phyloP scores from a whole-genome alignment of 2,329 filamentous ascomycete genomes.

The Ophiocordyceps polyrhachis-furcata region DNA sequence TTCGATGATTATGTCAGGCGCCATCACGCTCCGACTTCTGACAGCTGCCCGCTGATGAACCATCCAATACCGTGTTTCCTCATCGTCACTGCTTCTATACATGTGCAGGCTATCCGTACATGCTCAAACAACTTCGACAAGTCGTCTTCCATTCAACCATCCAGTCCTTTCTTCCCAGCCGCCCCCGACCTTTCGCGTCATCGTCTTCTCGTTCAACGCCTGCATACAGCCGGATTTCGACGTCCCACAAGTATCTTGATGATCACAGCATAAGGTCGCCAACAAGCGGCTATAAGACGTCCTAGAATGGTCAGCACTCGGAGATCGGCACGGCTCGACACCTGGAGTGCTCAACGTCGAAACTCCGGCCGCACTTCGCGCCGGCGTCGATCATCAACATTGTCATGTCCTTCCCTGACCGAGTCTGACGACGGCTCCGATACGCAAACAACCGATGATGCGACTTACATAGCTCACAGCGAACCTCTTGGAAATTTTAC shows the following conservation, averaged over 20 bases:
- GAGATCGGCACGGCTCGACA: conserved; percentile 1
- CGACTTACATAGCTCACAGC: not conserved
- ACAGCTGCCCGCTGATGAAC: too few relatives aligned
- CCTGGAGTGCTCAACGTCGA: conserved; percentile 5
- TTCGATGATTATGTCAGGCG: too few relatives aligned
- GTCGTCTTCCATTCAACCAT: too few relatives aligned
- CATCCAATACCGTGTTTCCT: too few relatives aligned
- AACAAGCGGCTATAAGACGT: not conserved
- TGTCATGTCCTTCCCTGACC: not conserved
- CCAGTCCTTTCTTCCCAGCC: not conserved
- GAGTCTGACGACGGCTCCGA: not conserved
- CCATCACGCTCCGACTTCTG: too few relatives aligned
- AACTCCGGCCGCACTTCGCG: conserved; percentile 7
- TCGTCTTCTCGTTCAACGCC: not conserved
- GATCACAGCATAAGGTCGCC: not conserved
- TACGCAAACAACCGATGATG: not conserved
- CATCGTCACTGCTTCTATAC: too few relatives aligned
- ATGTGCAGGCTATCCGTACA: too few relatives aligned
- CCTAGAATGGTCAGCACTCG: not conserved
- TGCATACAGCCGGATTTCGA: not conserved
- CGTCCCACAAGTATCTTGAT: not conserved
- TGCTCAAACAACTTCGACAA: too few relatives aligned
- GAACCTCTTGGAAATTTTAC: not conserved
- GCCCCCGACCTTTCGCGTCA: not conserved
- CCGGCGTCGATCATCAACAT: not conserved